Evolutionary conservation across 1,139 yeast species (phyloP).

Genomic region (Hyphopichia pseudoburtonii): DNA sequence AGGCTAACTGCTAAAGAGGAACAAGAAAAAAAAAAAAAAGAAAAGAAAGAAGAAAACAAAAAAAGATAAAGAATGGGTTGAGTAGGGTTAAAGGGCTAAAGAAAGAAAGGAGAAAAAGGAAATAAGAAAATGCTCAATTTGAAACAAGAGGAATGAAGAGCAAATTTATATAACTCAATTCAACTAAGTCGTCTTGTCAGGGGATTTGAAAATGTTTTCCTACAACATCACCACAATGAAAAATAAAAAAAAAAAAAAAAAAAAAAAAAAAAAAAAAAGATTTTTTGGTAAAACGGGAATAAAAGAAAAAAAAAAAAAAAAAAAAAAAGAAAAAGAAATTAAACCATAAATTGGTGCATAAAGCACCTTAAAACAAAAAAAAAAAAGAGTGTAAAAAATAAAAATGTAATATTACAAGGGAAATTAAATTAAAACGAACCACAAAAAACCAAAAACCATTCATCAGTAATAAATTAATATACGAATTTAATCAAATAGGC

Average conservation of each 20-base stretch:
- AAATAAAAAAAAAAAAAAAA: neutral
- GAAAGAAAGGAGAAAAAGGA: constrained; percentile 3
- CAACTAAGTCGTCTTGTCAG: neutral
- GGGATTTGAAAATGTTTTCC: neutral
- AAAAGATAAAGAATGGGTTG: neutral
- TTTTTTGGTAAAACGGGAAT: neutral
- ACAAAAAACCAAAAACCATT: too few relatives aligned
- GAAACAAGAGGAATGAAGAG: neutral
- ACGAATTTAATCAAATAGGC: too few relatives aligned
- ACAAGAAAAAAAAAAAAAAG: neutral
- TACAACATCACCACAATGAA: too few relatives aligned
- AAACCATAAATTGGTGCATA: too few relatives aligned
- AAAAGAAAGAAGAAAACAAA: neutral
- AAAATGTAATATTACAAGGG: too few relatives aligned
- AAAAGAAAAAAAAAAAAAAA: too few relatives aligned
- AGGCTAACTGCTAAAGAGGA: neutral
- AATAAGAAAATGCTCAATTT: neutral
- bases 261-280: neutral
- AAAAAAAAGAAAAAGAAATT: too few relatives aligned
- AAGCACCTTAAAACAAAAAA: too few relatives aligned
- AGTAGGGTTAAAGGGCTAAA: neutral
- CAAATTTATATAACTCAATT: constrained; percentile 1
- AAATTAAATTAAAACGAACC: too few relatives aligned
- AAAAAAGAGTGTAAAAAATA: too few relatives aligned
- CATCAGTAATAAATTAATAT: too few relatives aligned